These are phyloP conservation scores for Phytophthora europaea DNA, from an alignment of 352 stramenopile genomes.

Conservation along the genomic window DNA sequence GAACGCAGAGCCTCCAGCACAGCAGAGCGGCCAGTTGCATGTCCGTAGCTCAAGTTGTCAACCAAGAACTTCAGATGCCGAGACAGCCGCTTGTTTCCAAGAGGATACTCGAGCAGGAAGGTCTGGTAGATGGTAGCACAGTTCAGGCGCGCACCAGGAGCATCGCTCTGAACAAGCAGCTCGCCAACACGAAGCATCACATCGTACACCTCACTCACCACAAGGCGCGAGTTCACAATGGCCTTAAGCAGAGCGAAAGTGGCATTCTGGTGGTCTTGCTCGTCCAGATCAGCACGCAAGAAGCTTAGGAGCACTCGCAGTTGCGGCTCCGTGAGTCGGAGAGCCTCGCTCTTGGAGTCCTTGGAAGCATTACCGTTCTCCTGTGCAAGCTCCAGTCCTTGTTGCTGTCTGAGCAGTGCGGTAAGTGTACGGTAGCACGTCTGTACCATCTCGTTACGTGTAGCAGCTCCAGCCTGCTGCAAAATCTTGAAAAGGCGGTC, in stretches of 20 bases:
- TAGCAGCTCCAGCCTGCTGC: conserved; percentile 90
- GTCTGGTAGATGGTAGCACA: conserved; percentile 86
- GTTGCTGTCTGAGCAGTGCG: conserved; percentile 81
- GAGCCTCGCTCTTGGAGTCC: conserved; percentile 52
- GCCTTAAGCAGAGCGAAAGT: conserved; percentile 95
- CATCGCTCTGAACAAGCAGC: conserved; percentile 94
- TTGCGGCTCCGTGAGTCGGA: conserved; percentile 75
- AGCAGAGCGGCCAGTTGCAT: conserved; percentile 94
- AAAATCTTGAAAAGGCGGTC: conserved; percentile 95
- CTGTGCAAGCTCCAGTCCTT: conserved; percentile 42
- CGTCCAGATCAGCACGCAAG: conserved; percentile 92
- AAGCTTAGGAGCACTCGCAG: conserved; percentile 93
- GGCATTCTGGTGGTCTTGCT: conserved; percentile 96
- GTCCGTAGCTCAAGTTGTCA: conserved; percentile 96
- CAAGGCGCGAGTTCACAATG: conserved; percentile 91
- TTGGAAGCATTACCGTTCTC: conserved; percentile 28
- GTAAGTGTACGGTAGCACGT: conserved; percentile 96
- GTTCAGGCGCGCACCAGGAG: conserved; percentile 84
- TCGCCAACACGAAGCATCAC: conserved; percentile 96
- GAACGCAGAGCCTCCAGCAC: conserved; percentile 92
- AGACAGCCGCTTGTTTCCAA: conserved; percentile 94
- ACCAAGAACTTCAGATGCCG: conserved; percentile 96
- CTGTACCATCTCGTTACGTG: conserved; percentile 96
- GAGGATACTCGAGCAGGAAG: conserved; percentile 97
- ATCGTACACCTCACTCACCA: conserved; percentile 97